Percentiles rank a stretch among this genome's conserved stretches.
Evolutionary conservation across 192 early-diverging fungal genomes (phyloP).

Genomic region (Coemansia sp.): DNA sequence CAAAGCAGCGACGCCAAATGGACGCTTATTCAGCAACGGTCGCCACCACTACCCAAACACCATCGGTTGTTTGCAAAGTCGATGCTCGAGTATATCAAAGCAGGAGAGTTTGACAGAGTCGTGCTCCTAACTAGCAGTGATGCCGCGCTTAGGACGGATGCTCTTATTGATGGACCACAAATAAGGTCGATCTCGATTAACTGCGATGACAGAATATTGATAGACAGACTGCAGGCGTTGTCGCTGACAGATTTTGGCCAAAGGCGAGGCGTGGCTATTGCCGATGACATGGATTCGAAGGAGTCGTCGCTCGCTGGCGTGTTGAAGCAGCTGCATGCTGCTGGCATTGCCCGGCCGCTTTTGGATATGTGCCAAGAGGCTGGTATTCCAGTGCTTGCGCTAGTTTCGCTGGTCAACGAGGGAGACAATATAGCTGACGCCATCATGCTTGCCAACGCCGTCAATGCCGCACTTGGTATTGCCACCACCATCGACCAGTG

Average conservation of each 20-base stretch:
- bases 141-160: constrained; percentile 62
- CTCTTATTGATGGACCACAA: constrained; percentile 57
- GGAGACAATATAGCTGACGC: constrained; percentile 75
- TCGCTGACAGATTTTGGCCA: constrained; percentile 25
- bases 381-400: constrained; percentile 45
- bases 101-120: constrained; percentile 55
- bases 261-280: background rate
- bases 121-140: constrained; percentile 68
- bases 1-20: constrained; percentile 62
- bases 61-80: constrained; percentile 54
- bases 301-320: background rate
- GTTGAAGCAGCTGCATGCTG: constrained; percentile 57
- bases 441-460: constrained; percentile 60
- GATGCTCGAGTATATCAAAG: constrained; percentile 58
- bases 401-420: constrained; percentile 68
- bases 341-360: constrained; percentile 60
- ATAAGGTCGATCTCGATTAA: constrained; percentile 55
- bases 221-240: constrained; percentile 23
- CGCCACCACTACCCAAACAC: constrained; percentile 59
- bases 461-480: constrained; percentile 28
- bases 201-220: constrained; percentile 38
- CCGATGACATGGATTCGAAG: background rate
- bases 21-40: constrained; percentile 73
- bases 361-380: constrained; percentile 46
- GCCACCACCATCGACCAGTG: constrained; percentile 19